Base-by-base conservation (phyloP, 352 stramenopile genomes). In the Sclerospora graminicola region DNA sequence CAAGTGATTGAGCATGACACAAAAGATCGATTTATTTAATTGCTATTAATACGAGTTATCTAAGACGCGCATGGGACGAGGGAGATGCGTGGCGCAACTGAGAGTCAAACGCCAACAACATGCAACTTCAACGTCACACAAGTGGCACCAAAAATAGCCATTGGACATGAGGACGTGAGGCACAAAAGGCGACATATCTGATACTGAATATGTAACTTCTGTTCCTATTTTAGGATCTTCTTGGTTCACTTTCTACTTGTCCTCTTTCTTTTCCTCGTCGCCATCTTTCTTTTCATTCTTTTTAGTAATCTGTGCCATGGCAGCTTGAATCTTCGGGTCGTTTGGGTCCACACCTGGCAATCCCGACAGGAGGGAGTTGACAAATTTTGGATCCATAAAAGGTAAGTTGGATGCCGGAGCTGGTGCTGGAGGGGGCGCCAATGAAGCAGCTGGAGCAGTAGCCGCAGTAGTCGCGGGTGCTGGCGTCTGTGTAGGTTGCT, bases 281-380 rank as follows among this genome's bases (percentile, higher is more conserved):
- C 77, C 72, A 46, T 90, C 73, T 48, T 93, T 84, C 44, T 87
- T 79, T 18, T 80, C 78, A 44, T 84, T 63, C 48, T 85, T 80
- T 54, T 84, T 84, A 37, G 64, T 77, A 62, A 94, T 82, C 58
- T 94, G 76, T 27, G 74, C 75, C 76, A 96, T 94, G 8, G 84
- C 84, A 2, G 81, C 87, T 41, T 93, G 66, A 58, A 97, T 95
- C 56, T 95, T 87, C 3, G 88, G 86, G 57, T 97, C 84, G 58
- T 96, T 96, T 23, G 78, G 76, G 57, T 97, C 88, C 46, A 96
- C 87, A 38, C 87, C 87, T 11, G 80, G 82, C 18, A 95, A 60
- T 11, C 82, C 78, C n/a, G 67, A 84, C 28, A 97, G 65, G 47
- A 97, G 54, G 30, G 81, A 87, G 54, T 89, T 88, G 48, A 96